A percentile compares a stretch with the other conserved stretches of the same genome.
These are phyloP conservation scores for Trichoderma sp. DNA, from an alignment of 2,329 filamentous ascomycete species.

Conservation along the genomic window DNA sequence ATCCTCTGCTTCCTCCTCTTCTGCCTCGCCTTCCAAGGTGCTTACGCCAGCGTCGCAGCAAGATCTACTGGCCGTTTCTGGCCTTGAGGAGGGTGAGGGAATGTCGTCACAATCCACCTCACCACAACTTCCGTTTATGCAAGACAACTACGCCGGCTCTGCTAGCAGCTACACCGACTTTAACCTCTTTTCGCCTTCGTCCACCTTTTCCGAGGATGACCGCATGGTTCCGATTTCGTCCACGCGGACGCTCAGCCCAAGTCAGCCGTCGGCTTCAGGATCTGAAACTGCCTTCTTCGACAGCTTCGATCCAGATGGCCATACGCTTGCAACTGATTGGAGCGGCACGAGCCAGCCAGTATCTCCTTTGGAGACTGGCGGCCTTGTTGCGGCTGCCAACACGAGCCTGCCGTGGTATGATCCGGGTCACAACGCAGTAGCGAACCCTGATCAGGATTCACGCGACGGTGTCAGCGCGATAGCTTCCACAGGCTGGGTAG, in stretches of 20 bases:
- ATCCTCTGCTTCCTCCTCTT: constrained; percentile 30
- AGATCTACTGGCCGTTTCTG: constrained; percentile 21
- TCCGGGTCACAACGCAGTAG: background rate
- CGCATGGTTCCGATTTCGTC: constrained; percentile 34
- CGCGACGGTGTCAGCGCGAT: background rate
- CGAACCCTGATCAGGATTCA: background rate
- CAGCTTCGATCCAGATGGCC: background rate
- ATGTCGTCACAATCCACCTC: constrained; percentile 10
- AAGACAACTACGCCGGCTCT: constrained; percentile 12
- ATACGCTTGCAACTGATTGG: background rate
- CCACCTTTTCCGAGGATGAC: constrained; percentile 51
- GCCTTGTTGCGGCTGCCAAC: background rate
- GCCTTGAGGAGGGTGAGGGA: constrained; percentile 9
- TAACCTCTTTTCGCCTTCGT: constrained; percentile 53
- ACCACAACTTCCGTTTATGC: constrained; percentile 41
- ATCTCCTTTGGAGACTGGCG: background rate
- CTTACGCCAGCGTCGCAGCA: constrained; percentile 29
- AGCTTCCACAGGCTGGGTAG: background rate
- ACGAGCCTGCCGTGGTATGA: constrained; percentile 3
- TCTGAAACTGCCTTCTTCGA: background rate
- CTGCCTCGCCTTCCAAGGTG: constrained; percentile 29
- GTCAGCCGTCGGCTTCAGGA: background rate
- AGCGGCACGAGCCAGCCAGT: background rate
- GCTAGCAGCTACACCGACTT: constrained; percentile 51
- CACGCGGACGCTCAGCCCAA: constrained; percentile 14